Conservation (phyloP, 306 rosid genomes). For the Fragaria ananassa region DNA sequence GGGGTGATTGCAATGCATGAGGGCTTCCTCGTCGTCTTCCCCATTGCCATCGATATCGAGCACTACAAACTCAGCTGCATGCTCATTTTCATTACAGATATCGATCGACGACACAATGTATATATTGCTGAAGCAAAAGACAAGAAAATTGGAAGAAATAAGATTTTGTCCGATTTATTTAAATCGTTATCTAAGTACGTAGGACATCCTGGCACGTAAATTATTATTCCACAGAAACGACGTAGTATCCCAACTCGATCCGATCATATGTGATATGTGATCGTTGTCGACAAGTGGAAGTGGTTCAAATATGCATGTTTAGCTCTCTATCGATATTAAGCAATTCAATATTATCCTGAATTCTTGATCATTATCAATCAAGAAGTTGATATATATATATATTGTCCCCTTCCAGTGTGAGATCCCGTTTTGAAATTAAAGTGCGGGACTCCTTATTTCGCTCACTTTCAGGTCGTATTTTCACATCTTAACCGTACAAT, state of each 20-base stretch:
- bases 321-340: constrained; percentile 20
- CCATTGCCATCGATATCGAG: constrained; percentile 1
- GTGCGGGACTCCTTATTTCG: no score
- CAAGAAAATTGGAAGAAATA: constrained; percentile 57
- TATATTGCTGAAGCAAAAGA: constrained; percentile 50
- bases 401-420: no score
- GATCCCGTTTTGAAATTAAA: no score
- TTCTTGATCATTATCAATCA: constrained; percentile 30
- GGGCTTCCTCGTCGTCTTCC: constrained; percentile 23
- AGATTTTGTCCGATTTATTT: constrained; percentile 46
- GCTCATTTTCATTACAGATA: constrained; percentile 3
- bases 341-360: constrained; percentile 8
- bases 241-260: constrained; percentile 40
- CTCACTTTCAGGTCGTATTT: no score
- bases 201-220: constrained; percentile 60
- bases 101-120: constrained; percentile 6
- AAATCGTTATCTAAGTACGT: constrained; percentile 38
- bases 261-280: constrained; percentile 22
- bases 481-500: no score
- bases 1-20: constrained; percentile 14
- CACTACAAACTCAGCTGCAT: not conserved
- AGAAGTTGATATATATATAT: not conserved
- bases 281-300: constrained; percentile 32
- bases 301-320: not conserved
- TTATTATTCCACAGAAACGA: constrained; percentile 15